phyloP scores from a whole-genome alignment of 495 filamentous ascomycete genomes.

The Extremus antarcticus region DNA sequence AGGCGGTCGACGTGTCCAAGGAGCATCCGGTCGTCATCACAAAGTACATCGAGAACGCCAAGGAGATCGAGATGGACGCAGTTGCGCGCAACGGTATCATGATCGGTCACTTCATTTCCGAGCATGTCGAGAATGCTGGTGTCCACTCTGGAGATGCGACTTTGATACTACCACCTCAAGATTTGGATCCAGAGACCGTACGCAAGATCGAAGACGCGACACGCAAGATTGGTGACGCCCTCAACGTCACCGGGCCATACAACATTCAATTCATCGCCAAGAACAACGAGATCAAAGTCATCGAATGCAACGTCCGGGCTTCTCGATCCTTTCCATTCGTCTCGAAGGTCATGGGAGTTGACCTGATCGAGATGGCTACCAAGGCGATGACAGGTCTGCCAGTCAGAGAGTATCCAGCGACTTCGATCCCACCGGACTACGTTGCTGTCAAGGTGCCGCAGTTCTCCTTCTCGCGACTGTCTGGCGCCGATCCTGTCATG shows the following conservation, averaged over 20 bases:
- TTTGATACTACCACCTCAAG: constrained; percentile 86
- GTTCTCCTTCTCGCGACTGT: constrained; percentile 95
- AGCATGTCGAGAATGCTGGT: constrained; percentile 95
- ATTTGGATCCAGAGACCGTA: constrained; percentile 81
- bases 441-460: constrained; percentile 97
- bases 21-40: constrained; percentile 98
- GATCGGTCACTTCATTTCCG: constrained; percentile 87
- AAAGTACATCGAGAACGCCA: constrained; percentile 95
- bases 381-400: constrained; percentile 88
- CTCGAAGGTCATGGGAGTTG: constrained; percentile 96
- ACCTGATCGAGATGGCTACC: constrained; percentile 96
- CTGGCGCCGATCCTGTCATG: constrained; percentile 89
- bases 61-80: constrained; percentile 96
- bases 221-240: constrained; percentile 83
- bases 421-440: constrained; percentile 63
- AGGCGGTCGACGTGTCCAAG: constrained; percentile 82
- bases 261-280: constrained; percentile 99
- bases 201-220: constrained; percentile 88
- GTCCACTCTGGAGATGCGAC: constrained; percentile 96
- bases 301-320: constrained; percentile 95
- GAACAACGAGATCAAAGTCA: constrained; percentile 99
- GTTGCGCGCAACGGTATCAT: constrained; percentile 79
- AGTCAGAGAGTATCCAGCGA: constrained; percentile 68
- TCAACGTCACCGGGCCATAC: constrained; percentile 93
- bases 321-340: constrained; percentile 97